Conservation (phyloP, 2,329 filamentous ascomycete genomes). For the Botrytis fragariae region DNA sequence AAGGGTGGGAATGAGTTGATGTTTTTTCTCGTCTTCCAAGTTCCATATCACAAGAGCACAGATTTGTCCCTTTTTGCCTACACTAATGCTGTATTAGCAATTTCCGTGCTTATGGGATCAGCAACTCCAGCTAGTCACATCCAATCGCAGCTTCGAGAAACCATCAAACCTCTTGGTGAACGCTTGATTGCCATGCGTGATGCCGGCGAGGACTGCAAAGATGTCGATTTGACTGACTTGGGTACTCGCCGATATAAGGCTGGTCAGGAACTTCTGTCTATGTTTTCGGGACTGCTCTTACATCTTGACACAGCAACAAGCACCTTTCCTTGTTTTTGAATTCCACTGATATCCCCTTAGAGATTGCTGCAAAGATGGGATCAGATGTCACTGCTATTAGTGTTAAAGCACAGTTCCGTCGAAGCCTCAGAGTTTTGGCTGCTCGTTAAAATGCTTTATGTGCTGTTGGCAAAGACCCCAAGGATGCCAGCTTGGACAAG, state of each 20-base stretch:
- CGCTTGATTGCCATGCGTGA: constrained; percentile 14
- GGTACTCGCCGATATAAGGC: constrained; percentile 13
- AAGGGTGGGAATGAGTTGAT: constrained; percentile 19
- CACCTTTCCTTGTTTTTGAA: not conserved
- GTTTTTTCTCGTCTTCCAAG: constrained; percentile 15
- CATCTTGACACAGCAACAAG: not conserved
- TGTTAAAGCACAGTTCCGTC: constrained; percentile 57
- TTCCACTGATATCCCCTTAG: not conserved
- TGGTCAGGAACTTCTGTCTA: constrained; percentile 19
- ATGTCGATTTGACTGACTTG: constrained; percentile 13
- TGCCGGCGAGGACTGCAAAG: constrained; percentile 8
- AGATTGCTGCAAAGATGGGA: constrained; percentile 37
- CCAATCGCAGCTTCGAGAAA: constrained; percentile 1
- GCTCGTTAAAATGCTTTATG: constrained; percentile 47
- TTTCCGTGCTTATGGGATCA: constrained; percentile 6
- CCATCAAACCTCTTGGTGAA: constrained; percentile 14
- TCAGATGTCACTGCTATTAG: constrained; percentile 53
- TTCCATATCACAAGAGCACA: constrained; percentile 18
- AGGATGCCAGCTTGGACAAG: constrained; percentile 8
- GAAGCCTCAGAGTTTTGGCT: constrained; percentile 53
- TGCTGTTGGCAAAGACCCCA: constrained; percentile 46
- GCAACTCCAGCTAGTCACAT: constrained; percentile 5
- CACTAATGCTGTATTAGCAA: constrained; percentile 2
- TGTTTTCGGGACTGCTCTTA: not conserved
- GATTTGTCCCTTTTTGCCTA: not conserved